Evolutionary conservation across 2,329 filamentous ascomycete genomes (phyloP).

Genomic region (Pseudogymnoascus sp.): DNA sequence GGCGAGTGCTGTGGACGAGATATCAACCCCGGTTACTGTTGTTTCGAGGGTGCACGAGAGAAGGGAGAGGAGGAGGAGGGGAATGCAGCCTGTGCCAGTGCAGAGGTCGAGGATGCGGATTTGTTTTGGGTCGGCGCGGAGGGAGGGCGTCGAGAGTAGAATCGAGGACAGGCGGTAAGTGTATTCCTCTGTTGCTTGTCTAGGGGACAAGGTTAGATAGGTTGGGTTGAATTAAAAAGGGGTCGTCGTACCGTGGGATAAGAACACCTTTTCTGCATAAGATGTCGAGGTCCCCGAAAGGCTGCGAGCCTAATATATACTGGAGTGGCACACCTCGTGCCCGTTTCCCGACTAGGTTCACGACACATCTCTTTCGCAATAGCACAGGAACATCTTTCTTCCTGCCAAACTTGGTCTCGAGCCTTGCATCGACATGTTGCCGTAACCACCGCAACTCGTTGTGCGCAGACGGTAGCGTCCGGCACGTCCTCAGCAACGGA

Average conservation of each 20-base stretch:
- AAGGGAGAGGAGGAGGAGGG: constrained; percentile 62
- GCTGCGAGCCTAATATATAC: constrained; percentile 81
- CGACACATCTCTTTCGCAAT: constrained; percentile 22
- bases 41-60: constrained; percentile 41
- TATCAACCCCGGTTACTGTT: constrained; percentile 64
- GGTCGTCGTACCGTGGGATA: constrained; percentile 58
- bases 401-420: constrained; percentile 15
- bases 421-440: constrained; percentile 41
- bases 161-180: constrained; percentile 43
- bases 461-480: constrained; percentile 51
- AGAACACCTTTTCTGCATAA: constrained; percentile 67
- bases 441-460: constrained; percentile 68
- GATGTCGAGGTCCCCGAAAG: constrained; percentile 77
- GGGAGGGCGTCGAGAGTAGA: background rate
- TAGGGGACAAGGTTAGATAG: constrained; percentile 20
- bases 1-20: constrained; percentile 54
- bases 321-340: constrained; percentile 68
- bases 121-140: constrained; percentile 14
- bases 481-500: constrained; percentile 53
- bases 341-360: constrained; percentile 40
- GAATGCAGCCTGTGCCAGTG: constrained; percentile 84
- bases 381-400: constrained; percentile 15
- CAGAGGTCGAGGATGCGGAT: constrained; percentile 70
- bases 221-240: constrained; percentile 10
- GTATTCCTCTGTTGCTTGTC: constrained; percentile 64